phyloP scores from a whole-genome alignment of 306 rosid genomes.

The Trifolium fragiferum region DNA sequence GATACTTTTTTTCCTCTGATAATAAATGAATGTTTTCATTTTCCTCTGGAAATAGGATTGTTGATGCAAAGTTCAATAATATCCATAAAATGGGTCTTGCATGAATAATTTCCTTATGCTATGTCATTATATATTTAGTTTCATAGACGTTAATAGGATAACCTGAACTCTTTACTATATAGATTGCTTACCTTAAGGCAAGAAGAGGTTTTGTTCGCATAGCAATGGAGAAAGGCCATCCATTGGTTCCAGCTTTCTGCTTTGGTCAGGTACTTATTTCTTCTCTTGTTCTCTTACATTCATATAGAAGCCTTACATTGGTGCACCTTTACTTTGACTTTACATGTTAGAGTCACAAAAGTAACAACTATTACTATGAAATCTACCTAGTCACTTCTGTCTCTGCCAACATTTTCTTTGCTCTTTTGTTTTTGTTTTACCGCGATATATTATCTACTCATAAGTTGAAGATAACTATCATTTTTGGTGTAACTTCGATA shows the following conservation, averaged over 20 bases:
- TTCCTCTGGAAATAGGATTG: slow-evolving; percentile 20
- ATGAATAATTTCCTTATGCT: slow-evolving; percentile 22
- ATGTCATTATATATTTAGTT: slow-evolving; percentile 24
- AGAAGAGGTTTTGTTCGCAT: slow-evolving; percentile 91
- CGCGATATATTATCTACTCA: slow-evolving; percentile 10
- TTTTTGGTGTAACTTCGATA: slow-evolving; percentile 41
- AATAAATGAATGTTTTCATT: slow-evolving; percentile 24
- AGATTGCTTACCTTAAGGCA: slow-evolving; percentile 74
- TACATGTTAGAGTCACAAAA: slow-evolving; percentile 19
- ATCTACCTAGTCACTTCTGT: not conserved
- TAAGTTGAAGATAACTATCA: slow-evolving; percentile 34
- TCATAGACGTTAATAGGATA: slow-evolving; percentile 2
- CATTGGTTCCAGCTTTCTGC: slow-evolving; percentile 92
- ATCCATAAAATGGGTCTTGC: slow-evolving; percentile 36
- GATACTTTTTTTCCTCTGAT: slow-evolving; percentile 28
- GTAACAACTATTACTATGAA: not conserved
- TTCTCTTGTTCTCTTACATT: slow-evolving; percentile 11
- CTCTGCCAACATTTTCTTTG: slow-evolving; percentile 19
- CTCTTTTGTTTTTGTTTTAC: slow-evolving; percentile 5
- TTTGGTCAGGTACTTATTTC: slow-evolving; percentile 79
- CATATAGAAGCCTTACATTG: slow-evolving; percentile 14
- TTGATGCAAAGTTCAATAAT: slow-evolving; percentile 28
- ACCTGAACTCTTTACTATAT: slow-evolving; percentile 36
- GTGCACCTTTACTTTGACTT: slow-evolving; percentile 29
- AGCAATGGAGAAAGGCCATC: slow-evolving; percentile 81